Evolutionary conservation across 257 asterid species (phyloP).

Genomic region (Penstemon barbatus): DNA sequence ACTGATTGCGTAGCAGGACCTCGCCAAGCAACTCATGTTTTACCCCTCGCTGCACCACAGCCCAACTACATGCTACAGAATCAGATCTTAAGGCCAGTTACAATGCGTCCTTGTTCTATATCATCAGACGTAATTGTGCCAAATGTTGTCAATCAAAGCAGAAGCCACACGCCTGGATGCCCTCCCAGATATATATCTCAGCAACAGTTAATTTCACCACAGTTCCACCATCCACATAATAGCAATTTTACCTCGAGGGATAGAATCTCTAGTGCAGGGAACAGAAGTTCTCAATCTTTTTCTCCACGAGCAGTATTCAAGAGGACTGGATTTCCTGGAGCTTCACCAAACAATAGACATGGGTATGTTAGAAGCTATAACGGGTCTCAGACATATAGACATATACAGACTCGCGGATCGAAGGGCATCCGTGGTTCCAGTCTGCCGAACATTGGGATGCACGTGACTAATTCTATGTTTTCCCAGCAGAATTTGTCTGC

Average conservation of each 20-base stretch:
- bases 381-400: constrained; percentile 30
- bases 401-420: constrained; percentile 21
- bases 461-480: constrained; percentile 28
- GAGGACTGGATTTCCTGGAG: constrained; percentile 37
- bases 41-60: constrained; percentile 23
- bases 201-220: constrained; percentile 29
- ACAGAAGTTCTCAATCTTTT: constrained; percentile 32
- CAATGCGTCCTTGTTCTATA: constrained; percentile 35
- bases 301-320: constrained; percentile 38
- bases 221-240: constrained; percentile 25
- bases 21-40: constrained; percentile 26
- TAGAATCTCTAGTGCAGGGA: constrained; percentile 32
- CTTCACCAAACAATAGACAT: constrained; percentile 29
- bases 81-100: not conserved
- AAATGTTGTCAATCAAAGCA: constrained; percentile 28
- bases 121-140: constrained; percentile 33
- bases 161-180: constrained; percentile 34
- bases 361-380: constrained; percentile 7
- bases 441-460: constrained; percentile 23
- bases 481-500: constrained; percentile 26
- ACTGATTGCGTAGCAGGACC: constrained; percentile 14
- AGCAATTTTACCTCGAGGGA: constrained; percentile 30
- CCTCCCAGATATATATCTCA: constrained; percentile 34
- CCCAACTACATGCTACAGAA: constrained; percentile 22
- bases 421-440: constrained; percentile 25